Conservation (phyloP, 768 basidiomycete species). For the Boletus huronensis region DNA sequence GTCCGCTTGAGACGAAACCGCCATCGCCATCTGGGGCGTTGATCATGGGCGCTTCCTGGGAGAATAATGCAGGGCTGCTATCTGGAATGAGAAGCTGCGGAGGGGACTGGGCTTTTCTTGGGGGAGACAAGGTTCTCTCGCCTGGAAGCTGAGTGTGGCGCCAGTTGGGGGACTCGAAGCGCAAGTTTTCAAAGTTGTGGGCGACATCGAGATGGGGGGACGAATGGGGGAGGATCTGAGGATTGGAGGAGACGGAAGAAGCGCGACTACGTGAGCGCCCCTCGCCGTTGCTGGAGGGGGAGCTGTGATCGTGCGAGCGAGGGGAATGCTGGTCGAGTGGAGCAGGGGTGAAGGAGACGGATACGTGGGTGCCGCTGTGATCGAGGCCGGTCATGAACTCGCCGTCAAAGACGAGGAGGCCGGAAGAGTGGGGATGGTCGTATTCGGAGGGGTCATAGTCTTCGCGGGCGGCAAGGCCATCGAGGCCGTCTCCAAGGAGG, state of each 20-base stretch:
- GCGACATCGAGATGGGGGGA: slow-evolving; percentile 60
- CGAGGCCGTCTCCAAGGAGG: slow-evolving; percentile 48
- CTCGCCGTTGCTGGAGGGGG: slow-evolving; percentile 58
- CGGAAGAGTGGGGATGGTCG: slow-evolving; percentile 51
- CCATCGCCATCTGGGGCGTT: slow-evolving; percentile 61
- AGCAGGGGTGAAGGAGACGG: slow-evolving; percentile 38
- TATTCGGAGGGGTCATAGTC: slow-evolving; percentile 76
- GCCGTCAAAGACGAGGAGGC: slow-evolving; percentile 58
- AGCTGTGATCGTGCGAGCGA: slow-evolving; percentile 56
- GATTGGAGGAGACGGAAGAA: slow-evolving; percentile 65
- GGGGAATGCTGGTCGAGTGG: slow-evolving; percentile 37
- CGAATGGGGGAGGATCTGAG: slow-evolving; percentile 37
- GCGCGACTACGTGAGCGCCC: slow-evolving; percentile 55
- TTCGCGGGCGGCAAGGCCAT: slow-evolving; percentile 32
- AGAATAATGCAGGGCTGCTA: slow-evolving; percentile 38
- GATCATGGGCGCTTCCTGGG: slow-evolving; percentile 49
- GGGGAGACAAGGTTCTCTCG: slow-evolving; percentile 37
- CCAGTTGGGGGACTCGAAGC: slow-evolving; percentile 66
- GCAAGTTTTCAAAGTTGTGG: slow-evolving; percentile 55
- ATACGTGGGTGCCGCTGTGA: slow-evolving; percentile 31
- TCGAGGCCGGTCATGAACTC: slow-evolving; percentile 40
- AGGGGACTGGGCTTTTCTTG: slow-evolving; percentile 62
- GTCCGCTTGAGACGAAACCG: slow-evolving; percentile 45
- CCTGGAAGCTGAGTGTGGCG: slow-evolving; percentile 43
- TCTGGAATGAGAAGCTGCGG: slow-evolving; percentile 59